These are phyloP conservation scores for Cicer pinnatifidum DNA, from an alignment of 306 rosid species.

Conservation along the genomic window DNA sequence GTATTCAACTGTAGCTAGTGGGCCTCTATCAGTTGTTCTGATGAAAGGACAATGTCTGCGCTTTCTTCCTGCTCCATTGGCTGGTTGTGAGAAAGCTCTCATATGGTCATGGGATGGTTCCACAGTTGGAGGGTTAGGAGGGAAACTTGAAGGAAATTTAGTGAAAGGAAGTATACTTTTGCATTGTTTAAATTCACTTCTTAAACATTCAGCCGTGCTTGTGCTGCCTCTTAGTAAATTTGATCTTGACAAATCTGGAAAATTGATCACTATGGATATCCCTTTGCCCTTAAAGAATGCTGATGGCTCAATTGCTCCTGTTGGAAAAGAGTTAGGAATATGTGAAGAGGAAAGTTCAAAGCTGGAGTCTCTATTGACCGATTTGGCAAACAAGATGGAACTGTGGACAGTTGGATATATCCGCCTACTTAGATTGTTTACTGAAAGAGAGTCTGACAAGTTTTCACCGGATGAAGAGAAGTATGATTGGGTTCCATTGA, in stretches of 20 bases:
- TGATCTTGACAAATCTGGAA: slow-evolving; percentile 83
- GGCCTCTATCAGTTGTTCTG: slow-evolving; percentile 91
- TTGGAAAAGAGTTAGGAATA: slow-evolving; percentile 73
- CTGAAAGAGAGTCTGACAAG: slow-evolving; percentile 61
- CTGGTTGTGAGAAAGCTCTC: slow-evolving; percentile 95
- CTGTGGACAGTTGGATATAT: slow-evolving; percentile 88
- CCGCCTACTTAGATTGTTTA: slow-evolving; percentile 77
- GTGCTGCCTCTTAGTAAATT: slow-evolving; percentile 88
- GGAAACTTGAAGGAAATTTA: slow-evolving; percentile 83
- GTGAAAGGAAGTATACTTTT: slow-evolving; percentile 83
- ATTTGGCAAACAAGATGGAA: slow-evolving; percentile 73
- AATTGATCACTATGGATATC: slow-evolving; percentile 73
- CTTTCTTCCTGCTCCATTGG: slow-evolving; percentile 95
- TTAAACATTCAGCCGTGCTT: slow-evolving; percentile 85
- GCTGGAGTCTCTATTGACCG: slow-evolving; percentile 62
- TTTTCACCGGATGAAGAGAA: slow-evolving; percentile 58
- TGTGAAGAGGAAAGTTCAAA: slow-evolving; percentile 64
- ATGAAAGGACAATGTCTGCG: slow-evolving; percentile 98
- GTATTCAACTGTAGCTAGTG: slow-evolving; percentile 73
- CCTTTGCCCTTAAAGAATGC: slow-evolving; percentile 87
- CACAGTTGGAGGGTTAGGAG: slow-evolving; percentile 88
- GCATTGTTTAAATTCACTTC: slow-evolving; percentile 89
- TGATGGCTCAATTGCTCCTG: slow-evolving; percentile 69
- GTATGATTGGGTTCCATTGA: slow-evolving; percentile 95
- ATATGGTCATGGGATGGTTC: slow-evolving; percentile 99